A percentile compares a stretch with the other conserved stretches of the same genome.
Conservation (phyloP, 768 basidiomycete species). For the Termitomyces sp. region DNA sequence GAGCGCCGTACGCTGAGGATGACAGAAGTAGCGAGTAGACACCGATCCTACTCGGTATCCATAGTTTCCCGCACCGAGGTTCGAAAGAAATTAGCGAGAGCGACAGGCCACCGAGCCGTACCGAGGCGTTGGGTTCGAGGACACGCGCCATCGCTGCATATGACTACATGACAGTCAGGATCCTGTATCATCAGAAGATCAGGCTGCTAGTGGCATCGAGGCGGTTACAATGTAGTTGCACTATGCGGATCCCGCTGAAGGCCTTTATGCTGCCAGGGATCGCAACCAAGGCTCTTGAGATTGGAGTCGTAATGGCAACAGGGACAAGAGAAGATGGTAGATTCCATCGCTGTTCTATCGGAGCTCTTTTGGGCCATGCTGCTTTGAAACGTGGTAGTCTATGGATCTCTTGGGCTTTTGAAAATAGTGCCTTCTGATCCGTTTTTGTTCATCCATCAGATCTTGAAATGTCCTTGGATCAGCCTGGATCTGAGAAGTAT, state of each 20-base stretch:
- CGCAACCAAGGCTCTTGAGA: background rate
- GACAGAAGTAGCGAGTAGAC: too few species aligned
- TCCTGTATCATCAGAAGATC: too few species aligned
- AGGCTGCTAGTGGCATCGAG: background rate
- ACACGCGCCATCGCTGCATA: slow-evolving; percentile 49
- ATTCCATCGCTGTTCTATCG: background rate
- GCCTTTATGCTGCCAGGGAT: slow-evolving; percentile 13
- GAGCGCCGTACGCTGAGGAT: background rate
- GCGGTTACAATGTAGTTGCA: slow-evolving; percentile 6
- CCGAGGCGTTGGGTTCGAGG: slow-evolving; percentile 49
- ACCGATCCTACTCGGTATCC: slow-evolving; percentile 3
- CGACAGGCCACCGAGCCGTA: slow-evolving; percentile 60
- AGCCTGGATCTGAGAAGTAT: too few species aligned
- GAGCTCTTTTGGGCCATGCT: background rate
- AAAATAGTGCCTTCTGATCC: background rate
- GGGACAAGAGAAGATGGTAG: slow-evolving; percentile 19
- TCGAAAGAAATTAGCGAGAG: slow-evolving; percentile 37
- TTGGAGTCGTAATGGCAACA: slow-evolving; percentile 15
- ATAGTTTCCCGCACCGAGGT: slow-evolving; percentile 50
- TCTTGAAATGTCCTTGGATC: background rate
- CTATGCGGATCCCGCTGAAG: slow-evolving; percentile 23
- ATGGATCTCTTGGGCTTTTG: background rate
- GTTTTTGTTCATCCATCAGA: background rate
- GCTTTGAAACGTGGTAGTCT: background rate
- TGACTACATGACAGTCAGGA: slow-evolving; percentile 49